Conservation (phyloP, 2,329 filamentous ascomycete genomes). For the Botrytis aclada region DNA sequence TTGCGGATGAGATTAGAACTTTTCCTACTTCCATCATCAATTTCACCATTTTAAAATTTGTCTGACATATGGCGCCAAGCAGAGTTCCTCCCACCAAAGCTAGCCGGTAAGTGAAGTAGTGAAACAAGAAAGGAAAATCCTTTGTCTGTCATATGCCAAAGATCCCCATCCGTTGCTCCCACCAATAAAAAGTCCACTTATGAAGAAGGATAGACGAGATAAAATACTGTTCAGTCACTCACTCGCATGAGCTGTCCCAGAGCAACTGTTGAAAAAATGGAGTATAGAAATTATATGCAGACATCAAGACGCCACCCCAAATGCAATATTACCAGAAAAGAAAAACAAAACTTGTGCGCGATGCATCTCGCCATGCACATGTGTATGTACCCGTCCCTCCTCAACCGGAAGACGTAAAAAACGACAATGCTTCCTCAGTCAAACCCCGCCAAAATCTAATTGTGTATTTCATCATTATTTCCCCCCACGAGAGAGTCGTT, state of each 20-base stretch:
- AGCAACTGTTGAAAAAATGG: constrained; percentile 16
- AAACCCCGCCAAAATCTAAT: constrained; percentile 33
- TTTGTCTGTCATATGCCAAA: constrained; percentile 27
- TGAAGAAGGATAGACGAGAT: constrained; percentile 19
- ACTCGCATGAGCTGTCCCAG: constrained; percentile 10
- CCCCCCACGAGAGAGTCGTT: constrained; percentile 25
- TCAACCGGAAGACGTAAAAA: constrained; percentile 25
- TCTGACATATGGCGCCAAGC: constrained; percentile 31
- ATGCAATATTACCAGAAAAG: constrained; percentile 38
- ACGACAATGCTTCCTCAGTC: constrained; percentile 25
- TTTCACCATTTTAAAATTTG: constrained; percentile 20
- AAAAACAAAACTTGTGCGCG: constrained; percentile 30
- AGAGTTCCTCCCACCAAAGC: constrained; percentile 1
- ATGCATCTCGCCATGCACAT: constrained; percentile 23
- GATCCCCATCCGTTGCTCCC: constrained; percentile 14
- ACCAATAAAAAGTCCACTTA: constrained; percentile 21
- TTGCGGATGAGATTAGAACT: neutral
- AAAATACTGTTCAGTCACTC: constrained; percentile 20
- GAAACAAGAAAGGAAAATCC: constrained; percentile 15
- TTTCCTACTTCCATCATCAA: constrained; percentile 1
- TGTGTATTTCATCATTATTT: constrained; percentile 35
- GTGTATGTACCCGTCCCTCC: constrained; percentile 33
- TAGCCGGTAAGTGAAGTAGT: constrained; percentile 14
- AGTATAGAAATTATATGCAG: constrained; percentile 36
- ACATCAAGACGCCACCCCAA: constrained; percentile 35